Base-by-base conservation (phyloP, 306 rosid species). In the Astragalus membranaceus region DNA sequence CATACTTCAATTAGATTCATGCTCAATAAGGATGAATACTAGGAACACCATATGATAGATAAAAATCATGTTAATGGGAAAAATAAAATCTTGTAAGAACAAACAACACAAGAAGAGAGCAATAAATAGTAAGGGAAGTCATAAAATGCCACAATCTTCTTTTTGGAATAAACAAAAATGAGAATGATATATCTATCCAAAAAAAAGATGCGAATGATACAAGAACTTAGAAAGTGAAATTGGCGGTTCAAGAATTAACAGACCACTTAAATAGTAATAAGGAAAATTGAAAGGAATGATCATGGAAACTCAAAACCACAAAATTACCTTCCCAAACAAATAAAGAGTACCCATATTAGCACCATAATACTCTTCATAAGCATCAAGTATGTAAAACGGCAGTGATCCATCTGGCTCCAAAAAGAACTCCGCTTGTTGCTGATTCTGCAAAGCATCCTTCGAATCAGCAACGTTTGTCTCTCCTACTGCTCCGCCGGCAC, bases 291-390 rank as follows among this genome's bases (percentile, higher is more conserved):
- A 64, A 13, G 7, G 3, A 65, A 65, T 5, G 12, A 6, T 7
- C 5, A 70, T 6, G 20, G 0, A 50, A 32, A 33, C 37, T 7
- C 33, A 44, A 41, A 43, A 73, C 2, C 12, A 15, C 4, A n/a
- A 59, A 41, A 16, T 61, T 76, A 94, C 99, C 99, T 94, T 94
- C 71, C 99, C 99, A 77, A 94, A 94, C 56, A 94, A 85, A 85
- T 88, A 94, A 54, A 94, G 62, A 37, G 70, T 88, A 29, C 97
- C 99, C 85, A n/a, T 73, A 42, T 87, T 94, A 66, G 80, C 78
- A 46, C 99, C 96, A 59, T 87, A 83, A 59, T 72, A 89, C 85
- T 94, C 99, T 71, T 94, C 97, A 0, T 91, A 78, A 41, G 97
- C 95, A 80, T 94, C 99, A 14, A 94, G 59, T 13, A 91, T 56